Evolutionary conservation across 2,329 filamentous ascomycete genomes (phyloP).

Genomic region (Fusarium sp.): DNA sequence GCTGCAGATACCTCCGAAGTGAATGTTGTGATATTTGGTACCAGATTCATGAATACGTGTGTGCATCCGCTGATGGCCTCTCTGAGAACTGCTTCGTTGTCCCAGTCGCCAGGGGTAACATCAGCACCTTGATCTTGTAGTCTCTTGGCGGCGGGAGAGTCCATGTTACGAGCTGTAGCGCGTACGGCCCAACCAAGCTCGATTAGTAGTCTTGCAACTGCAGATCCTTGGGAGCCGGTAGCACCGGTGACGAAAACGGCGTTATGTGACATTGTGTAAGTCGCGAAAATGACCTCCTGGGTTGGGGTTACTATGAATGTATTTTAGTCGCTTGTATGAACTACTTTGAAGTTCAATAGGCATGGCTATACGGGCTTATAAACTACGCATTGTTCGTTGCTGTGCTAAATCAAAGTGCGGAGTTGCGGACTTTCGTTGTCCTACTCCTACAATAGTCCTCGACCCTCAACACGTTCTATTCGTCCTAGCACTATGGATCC

Average conservation of each 20-base stretch:
- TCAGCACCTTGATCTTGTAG: background rate
- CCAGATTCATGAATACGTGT: background rate
- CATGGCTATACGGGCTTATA: background rate
- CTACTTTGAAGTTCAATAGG: accelerated
- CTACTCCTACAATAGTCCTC: background rate
- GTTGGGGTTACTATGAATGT: background rate
- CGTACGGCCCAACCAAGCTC: background rate
- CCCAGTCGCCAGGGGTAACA: background rate
- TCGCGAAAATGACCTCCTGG: no score
- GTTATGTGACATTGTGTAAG: background rate
- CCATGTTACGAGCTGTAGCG: background rate
- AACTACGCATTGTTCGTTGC: background rate
- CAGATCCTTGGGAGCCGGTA: conserved; percentile 1
- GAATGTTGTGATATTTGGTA: background rate
- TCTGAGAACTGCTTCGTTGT: background rate
- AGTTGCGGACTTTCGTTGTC: background rate
- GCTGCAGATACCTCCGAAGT: background rate
- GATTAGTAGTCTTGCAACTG: background rate
- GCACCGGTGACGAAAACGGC: conserved; percentile 2
- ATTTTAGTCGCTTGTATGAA: no score
- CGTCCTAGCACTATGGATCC: background rate
- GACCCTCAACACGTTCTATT: background rate
- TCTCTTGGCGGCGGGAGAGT: background rate
- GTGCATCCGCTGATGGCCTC: background rate
- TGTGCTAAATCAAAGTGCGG: background rate